phyloP scores from a whole-genome alignment of 257 asterid species.

The Paraleonurus japonicus region DNA sequence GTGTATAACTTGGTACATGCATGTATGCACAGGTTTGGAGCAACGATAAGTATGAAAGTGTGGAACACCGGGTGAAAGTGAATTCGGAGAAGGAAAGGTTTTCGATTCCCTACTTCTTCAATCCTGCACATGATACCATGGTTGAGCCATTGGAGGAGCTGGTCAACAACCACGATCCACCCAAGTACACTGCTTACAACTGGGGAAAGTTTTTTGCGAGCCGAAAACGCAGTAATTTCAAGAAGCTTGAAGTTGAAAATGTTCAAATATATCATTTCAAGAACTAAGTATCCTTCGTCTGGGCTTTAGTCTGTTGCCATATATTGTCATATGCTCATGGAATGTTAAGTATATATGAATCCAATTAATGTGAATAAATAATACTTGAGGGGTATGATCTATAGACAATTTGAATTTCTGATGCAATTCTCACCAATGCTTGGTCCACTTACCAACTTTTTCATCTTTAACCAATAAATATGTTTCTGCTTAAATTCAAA shows the following conservation, averaged over 20 bases:
- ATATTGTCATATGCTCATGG: background rate
- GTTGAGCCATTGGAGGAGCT: constrained; percentile 49
- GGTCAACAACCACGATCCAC: constrained; percentile 31
- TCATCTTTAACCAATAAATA: too few species aligned
- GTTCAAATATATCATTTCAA: background rate
- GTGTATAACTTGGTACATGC: background rate
- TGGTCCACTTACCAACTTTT: background rate
- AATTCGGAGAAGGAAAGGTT: constrained; percentile 49
- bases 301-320: background rate
- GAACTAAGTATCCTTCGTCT: too few species aligned
- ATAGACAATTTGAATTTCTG: background rate
- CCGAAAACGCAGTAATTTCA: constrained; percentile 43
- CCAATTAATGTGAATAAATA: background rate
- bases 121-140: constrained; percentile 37
- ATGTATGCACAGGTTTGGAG: constrained; percentile 51
- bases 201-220: constrained; percentile 44
- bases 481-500: too few species aligned
- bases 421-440: background rate
- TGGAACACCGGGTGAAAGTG: constrained; percentile 61
- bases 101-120: constrained; percentile 48
- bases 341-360: too few species aligned
- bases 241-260: constrained; percentile 51
- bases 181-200: constrained; percentile 41
- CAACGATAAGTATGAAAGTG: constrained; percentile 57
- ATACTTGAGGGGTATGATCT: background rate